phyloP scores from a whole-genome alignment of 371 early-diverging fungal species.

The Mortierella sp. region DNA sequence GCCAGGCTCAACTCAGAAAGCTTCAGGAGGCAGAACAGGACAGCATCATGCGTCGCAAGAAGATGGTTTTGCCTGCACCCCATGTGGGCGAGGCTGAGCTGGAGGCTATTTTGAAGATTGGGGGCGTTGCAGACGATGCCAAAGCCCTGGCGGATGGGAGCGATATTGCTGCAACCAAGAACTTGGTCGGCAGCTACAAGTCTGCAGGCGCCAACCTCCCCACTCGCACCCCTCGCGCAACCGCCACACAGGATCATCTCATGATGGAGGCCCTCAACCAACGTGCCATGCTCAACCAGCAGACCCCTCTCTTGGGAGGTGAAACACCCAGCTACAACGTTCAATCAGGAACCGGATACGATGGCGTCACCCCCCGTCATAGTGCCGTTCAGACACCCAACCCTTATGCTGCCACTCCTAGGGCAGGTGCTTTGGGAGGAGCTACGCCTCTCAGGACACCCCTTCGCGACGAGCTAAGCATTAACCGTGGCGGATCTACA shows the following conservation, averaged over 20 bases:
- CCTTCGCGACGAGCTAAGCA: constrained; percentile 69
- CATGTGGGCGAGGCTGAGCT: constrained; percentile 93
- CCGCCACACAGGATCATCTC: constrained; percentile 78
- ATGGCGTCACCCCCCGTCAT: constrained; percentile 77
- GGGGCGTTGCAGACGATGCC: constrained; percentile 85
- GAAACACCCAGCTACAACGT: constrained; percentile 65
- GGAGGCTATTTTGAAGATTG: constrained; percentile 93
- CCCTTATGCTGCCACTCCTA: constrained; percentile 72
- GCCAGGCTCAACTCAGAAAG: constrained; percentile 69
- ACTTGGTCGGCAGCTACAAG: constrained; percentile 81
- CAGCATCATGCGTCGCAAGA: constrained; percentile 76
- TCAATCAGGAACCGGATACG: constrained; percentile 73
- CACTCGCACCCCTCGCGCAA: constrained; percentile 81
- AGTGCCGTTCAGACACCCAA: constrained; percentile 85
- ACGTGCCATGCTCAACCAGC: constrained; percentile 78
- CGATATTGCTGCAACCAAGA: constrained; percentile 72
- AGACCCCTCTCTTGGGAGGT: constrained; percentile 93
- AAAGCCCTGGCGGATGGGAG: constrained; percentile 78
- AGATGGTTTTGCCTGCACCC: constrained; percentile 90
- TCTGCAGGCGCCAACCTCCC: constrained; percentile 65
- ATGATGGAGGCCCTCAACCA: constrained; percentile 88
- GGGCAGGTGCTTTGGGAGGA: constrained; percentile 38
- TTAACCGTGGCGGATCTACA: constrained; percentile 47
- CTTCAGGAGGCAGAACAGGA: constrained; percentile 78
- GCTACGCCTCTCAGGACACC: constrained; percentile 67